Evolutionary conservation across 2,329 filamentous ascomycete species (phyloP).

Genomic region (Raffaelea arxii): DNA sequence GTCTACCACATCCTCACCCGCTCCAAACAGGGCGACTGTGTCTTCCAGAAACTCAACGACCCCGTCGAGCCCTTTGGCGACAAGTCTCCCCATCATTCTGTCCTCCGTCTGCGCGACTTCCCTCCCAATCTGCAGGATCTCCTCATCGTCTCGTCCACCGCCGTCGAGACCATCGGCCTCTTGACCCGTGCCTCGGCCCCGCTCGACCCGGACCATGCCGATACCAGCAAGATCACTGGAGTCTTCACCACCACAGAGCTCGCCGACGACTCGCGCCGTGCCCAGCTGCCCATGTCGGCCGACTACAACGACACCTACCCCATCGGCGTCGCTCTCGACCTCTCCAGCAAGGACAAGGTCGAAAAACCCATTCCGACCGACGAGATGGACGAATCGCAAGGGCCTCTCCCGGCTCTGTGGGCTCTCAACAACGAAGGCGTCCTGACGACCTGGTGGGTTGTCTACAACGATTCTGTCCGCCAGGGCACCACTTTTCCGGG

Average conservation of each 20-base stretch:
- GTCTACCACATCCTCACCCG: slow-evolving; percentile 74
- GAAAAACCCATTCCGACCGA: slow-evolving; percentile 67
- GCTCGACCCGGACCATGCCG: slow-evolving; percentile 50
- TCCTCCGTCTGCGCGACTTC: slow-evolving; percentile 70
- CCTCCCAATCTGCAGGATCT: slow-evolving; percentile 71
- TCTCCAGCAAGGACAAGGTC: slow-evolving; percentile 75
- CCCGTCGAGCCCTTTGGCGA: slow-evolving; percentile 66
- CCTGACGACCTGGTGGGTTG: slow-evolving; percentile 79
- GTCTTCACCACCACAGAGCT: slow-evolving; percentile 67
- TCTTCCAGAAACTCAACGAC: slow-evolving; percentile 65
- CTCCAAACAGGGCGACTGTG: slow-evolving; percentile 49
- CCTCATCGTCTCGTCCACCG: slow-evolving; percentile 73
- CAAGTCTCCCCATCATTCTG: slow-evolving; percentile 63
- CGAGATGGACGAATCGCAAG: slow-evolving; percentile 67
- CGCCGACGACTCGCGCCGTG: slow-evolving; percentile 63
- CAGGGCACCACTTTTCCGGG: slow-evolving; percentile 64
- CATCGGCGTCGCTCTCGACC: slow-evolving; percentile 71
- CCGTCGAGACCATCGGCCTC: slow-evolving; percentile 68
- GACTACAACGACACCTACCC: slow-evolving; percentile 62
- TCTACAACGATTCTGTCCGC: slow-evolving; percentile 80
- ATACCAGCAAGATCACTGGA: slow-evolving; percentile 49
- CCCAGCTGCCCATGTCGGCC: slow-evolving; percentile 63
- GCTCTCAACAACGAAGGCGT: slow-evolving; percentile 83
- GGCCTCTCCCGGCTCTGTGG: slow-evolving; percentile 75
- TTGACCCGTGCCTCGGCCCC: slow-evolving; percentile 64